Base-by-base conservation (phyloP, 768 basidiomycete genomes). In the Tulasnella calospora region DNA sequence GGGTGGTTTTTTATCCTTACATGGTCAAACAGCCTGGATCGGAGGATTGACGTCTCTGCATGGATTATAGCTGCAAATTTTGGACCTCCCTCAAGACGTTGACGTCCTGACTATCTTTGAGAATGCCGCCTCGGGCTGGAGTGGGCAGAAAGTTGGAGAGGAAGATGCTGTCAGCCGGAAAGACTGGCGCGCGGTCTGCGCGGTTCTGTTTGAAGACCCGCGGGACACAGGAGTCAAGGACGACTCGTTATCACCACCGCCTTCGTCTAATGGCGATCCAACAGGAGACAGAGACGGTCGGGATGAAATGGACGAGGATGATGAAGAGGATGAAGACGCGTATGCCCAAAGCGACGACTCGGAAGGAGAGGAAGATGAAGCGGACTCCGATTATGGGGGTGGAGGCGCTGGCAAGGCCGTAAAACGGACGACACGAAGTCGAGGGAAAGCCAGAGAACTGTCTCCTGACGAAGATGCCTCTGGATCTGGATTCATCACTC, bases 181-280 rank as follows among this genome's bases (percentile, higher is more conserved):
- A 38, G 94, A 94, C 82, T 95, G 92, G 92, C 88, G 92, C 47
- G 88, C 92, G 17, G 92, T 95, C 5, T 95, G 94, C 82, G 90
- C 91, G 13, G 91, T 91, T 5, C 85, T 95, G 17, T 85, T 95
- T 5, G 91, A 90, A 51, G 55, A 79, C 36, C 38, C 69, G 23
- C 55, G 51, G 19, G 78, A 79, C 79, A 85, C 47, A 6, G 76
- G 46, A 30, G n/a, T 55, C 61, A 73, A 79, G 44, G 61, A 77
- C 15, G 70, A 41, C 41, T 41, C 41, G 33, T 12, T 46, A 47
- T 73, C 74, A 15, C 19, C 70, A 41, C 27, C 33, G 17, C 33
- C 55, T 15, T 69, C 79, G 17, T 70, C 41, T 17, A 33, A 57
- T 36, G 79, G 46, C 15, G 76, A 84, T 69, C 84, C 82, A 30